Evolutionary conservation across 345 rosid species (phyloP).

Genomic region (Heritiera fomes): DNA sequence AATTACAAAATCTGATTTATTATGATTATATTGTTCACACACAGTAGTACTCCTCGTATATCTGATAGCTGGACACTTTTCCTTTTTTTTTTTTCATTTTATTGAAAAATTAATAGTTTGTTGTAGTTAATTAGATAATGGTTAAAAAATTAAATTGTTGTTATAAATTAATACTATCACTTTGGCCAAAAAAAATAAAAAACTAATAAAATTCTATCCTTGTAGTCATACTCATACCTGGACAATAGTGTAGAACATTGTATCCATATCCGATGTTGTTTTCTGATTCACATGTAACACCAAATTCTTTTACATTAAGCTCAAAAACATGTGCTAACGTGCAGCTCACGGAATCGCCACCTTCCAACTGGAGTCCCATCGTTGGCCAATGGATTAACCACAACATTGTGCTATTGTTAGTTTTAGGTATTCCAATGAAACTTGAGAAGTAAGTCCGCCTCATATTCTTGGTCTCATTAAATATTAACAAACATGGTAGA

Average conservation of each 20-base stretch:
- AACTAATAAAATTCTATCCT: no score
- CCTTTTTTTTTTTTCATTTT: no score
- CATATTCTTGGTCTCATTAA: constrained; percentile 22
- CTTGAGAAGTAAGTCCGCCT: constrained; percentile 15
- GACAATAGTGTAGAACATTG: not conserved
- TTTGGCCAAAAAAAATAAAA: no score
- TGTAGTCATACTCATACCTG: not conserved
- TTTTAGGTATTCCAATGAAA: constrained; percentile 18
- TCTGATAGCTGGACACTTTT: no score
- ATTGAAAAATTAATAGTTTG: no score
- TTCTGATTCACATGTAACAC: not conserved
- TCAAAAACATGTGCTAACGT: not conserved
- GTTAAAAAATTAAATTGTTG: no score
- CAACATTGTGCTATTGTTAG: not conserved
- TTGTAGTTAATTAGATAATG: no score
- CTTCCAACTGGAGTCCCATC: not conserved
- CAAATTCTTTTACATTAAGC: not conserved
- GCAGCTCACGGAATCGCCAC: not conserved
- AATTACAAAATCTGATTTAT: no score
- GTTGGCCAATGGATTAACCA: constrained; percentile 4
- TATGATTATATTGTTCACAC: no score
- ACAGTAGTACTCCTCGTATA: no score
- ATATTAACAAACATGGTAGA: constrained; percentile 6
- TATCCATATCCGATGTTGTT: not conserved
- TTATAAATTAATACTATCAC: no score